Evolutionary conservation across 78 protist genomes (phyloP).

Genomic region (Dictyostelium brefeldianum): DNA sequence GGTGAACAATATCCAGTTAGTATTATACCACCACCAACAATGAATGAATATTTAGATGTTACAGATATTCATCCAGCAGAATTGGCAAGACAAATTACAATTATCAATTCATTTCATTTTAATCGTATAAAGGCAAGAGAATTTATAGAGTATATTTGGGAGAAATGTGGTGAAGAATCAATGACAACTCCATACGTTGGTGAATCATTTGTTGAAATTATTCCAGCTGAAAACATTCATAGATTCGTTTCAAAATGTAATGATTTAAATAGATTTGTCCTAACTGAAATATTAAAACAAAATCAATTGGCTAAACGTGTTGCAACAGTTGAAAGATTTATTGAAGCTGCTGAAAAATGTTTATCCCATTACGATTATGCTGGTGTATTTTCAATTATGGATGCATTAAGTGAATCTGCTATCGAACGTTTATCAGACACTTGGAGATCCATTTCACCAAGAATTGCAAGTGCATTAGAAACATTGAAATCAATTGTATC

Average conservation of each 20-base stretch:
- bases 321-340: slow-evolving; percentile 55
- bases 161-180: slow-evolving; percentile 20
- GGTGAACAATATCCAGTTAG: slow-evolving; percentile 40
- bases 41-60: slow-evolving; percentile 48
- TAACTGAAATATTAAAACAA: slow-evolving; percentile 50
- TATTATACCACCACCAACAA: slow-evolving; percentile 54
- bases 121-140: slow-evolving; percentile 38
- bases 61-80: slow-evolving; percentile 45
- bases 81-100: slow-evolving; percentile 61
- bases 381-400: slow-evolving; percentile 42
- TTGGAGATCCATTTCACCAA: slow-evolving; percentile 10
- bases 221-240: slow-evolving; percentile 58
- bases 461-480: not conserved
- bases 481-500: slow-evolving; percentile 12
- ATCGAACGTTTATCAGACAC: slow-evolving; percentile 66
- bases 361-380: slow-evolving; percentile 23
- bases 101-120: slow-evolving; percentile 29
- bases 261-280: slow-evolving; percentile 11
- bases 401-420: not conserved
- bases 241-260: slow-evolving; percentile 25
- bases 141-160: slow-evolving; percentile 54
- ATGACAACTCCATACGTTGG: slow-evolving; percentile 46
- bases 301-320: slow-evolving; percentile 5
- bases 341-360: slow-evolving; percentile 66
- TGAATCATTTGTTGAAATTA: not conserved